Evolutionary conservation across 176 grass and related monocot species (phyloP).

Genomic region (Ampelocalamus luodianensis): DNA sequence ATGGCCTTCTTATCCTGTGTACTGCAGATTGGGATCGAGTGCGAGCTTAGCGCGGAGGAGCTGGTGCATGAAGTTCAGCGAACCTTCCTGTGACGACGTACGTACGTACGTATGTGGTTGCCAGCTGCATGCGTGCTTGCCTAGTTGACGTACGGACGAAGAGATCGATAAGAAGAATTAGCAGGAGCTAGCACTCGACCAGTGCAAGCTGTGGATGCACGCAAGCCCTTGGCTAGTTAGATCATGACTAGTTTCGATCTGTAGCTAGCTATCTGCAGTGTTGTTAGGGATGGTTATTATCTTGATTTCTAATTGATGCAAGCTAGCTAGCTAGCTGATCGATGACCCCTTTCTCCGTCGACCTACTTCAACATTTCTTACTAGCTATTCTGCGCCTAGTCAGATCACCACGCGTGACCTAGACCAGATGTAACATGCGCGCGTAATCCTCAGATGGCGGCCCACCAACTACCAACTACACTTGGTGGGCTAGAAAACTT

Average conservation of each 20-base stretch:
- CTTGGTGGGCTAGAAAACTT: no score
- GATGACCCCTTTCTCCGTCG: neutral
- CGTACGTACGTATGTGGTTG: no score
- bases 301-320: neutral
- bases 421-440: no score
- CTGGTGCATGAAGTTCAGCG: constrained; percentile 73
- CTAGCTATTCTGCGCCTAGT: no score
- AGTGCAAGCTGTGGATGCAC: neutral
- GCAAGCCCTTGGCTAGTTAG: neutral
- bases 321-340: neutral
- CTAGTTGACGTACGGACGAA: neutral
- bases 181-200: neutral
- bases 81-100: no score
- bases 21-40: constrained; percentile 88
- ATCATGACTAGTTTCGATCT: neutral
- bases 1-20: neutral
- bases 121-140: neutral
- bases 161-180: no score
- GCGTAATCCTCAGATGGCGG: no score
- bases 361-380: neutral
- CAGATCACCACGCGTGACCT: no score
- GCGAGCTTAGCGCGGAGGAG: constrained; percentile 82
- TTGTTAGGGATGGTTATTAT: neutral
- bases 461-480: no score
- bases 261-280: neutral